phyloP scores from a whole-genome alignment of 148 eudicot genomes.

The Cornus suecica region DNA sequence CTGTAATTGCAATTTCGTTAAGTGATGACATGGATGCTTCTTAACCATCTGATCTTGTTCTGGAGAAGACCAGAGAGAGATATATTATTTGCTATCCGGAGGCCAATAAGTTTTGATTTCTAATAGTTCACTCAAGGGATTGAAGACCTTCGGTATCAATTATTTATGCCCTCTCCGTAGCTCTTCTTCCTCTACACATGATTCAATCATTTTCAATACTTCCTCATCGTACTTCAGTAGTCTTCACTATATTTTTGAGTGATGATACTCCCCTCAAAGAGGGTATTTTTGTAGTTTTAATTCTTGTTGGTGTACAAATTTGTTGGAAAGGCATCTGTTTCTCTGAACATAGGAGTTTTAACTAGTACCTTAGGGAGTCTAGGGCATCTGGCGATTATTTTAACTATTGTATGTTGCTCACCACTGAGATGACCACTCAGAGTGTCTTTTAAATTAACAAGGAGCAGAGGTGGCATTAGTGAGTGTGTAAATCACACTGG shows the following conservation, averaged over 20 bases:
- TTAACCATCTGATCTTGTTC: no score
- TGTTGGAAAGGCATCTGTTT: no score
- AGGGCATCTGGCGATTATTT: no score
- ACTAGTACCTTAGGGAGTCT: no score
- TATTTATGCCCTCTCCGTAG: neutral
- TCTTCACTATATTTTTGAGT: no score
- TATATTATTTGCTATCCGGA: neutral
- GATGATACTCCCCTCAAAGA: neutral
- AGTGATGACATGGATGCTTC: no score
- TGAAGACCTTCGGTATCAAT: neutral
- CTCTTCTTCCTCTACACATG: neutral
- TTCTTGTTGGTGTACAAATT: neutral
- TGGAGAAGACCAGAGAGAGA: no score
- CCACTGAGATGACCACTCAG: neutral
- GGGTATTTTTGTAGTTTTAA: neutral
- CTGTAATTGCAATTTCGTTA: no score
- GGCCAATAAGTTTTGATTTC: neutral
- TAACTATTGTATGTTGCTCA: no score
- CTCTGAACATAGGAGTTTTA: no score
- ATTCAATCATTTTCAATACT: no score
- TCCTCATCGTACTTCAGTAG: neutral
- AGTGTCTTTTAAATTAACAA: neutral
- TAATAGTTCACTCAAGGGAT: neutral
- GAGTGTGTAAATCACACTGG: neutral
- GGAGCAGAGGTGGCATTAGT: neutral